Percentiles rank a stretch among this genome's conserved stretches.
Conservation (phyloP, 2,329 filamentous ascomycete species). For the Colletotrichum scovillei region DNA sequence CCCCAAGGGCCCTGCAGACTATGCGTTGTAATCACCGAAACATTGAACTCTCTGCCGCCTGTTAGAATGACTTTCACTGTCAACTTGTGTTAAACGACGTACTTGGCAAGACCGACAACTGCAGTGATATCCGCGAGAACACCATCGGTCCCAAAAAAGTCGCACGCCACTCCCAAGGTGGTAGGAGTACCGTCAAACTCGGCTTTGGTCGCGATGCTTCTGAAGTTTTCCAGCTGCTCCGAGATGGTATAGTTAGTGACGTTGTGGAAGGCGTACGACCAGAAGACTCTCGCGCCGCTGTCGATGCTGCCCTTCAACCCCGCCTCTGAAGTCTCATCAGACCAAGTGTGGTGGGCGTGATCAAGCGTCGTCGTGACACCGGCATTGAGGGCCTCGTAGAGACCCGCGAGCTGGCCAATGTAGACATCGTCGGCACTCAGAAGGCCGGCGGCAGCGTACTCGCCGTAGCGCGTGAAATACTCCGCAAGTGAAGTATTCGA, state of each 20-base stretch:
- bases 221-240: constrained; percentile 52
- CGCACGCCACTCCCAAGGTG: constrained; percentile 55
- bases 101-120: constrained; percentile 48
- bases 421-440: constrained; percentile 59
- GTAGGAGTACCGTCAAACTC: constrained; percentile 43
- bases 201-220: constrained; percentile 46
- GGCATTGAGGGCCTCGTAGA: constrained; percentile 62
- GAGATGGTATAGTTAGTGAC: constrained; percentile 45
- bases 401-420: constrained; percentile 56
- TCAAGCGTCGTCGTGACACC: constrained; percentile 65
- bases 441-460: constrained; percentile 43
- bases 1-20: constrained; percentile 53
- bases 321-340: constrained; percentile 52
- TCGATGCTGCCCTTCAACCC: constrained; percentile 59
- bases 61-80: neutral
- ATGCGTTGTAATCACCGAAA: constrained; percentile 60
- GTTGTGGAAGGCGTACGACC: constrained; percentile 55
- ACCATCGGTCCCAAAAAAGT: constrained; percentile 46
- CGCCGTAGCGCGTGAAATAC: constrained; percentile 57
- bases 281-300: constrained; percentile 60
- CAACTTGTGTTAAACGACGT: neutral
- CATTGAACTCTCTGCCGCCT: constrained; percentile 46
- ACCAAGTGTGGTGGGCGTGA: constrained; percentile 63
- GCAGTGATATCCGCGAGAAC: constrained; percentile 42
- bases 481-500: constrained; percentile 62